phyloP scores from a whole-genome alignment of 257 asterid species.

The Solanum lignicaule region DNA sequence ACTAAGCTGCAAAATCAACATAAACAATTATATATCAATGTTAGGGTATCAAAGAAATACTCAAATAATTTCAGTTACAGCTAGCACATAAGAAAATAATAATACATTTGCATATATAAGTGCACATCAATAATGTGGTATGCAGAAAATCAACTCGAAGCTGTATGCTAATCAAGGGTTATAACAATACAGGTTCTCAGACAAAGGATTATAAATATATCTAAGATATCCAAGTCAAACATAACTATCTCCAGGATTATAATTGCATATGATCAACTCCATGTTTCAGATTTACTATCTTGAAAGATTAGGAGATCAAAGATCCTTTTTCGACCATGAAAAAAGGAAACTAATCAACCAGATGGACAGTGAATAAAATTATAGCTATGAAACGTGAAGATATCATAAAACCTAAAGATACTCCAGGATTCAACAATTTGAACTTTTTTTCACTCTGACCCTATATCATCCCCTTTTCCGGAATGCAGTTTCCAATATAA shows the following conservation, averaged over 20 bases:
- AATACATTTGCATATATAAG: neutral
- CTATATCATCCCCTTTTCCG: neutral
- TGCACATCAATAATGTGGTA: neutral
- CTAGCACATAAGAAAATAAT: neutral
- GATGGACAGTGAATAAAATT: neutral
- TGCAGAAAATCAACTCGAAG: neutral
- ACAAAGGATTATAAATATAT: neutral
- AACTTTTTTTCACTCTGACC: neutral
- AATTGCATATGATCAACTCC: neutral
- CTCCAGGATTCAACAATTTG: neutral
- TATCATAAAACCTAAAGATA: neutral
- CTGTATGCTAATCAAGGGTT: neutral
- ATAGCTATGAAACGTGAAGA: neutral
- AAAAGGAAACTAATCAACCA: neutral
- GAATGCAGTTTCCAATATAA: neutral
- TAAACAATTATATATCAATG: neutral
- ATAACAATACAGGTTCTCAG: neutral
- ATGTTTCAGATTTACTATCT: neutral
- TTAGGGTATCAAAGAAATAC: neutral
- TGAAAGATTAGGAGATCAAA: neutral
- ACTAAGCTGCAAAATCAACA: constrained; percentile 48
- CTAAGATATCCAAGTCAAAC: neutral
- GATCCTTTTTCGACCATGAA: neutral
- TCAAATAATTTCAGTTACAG: neutral
- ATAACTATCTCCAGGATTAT: neutral